These are phyloP conservation scores for Mycena belliarum DNA, from an alignment of 768 basidiomycete genomes.

Conservation along the genomic window DNA sequence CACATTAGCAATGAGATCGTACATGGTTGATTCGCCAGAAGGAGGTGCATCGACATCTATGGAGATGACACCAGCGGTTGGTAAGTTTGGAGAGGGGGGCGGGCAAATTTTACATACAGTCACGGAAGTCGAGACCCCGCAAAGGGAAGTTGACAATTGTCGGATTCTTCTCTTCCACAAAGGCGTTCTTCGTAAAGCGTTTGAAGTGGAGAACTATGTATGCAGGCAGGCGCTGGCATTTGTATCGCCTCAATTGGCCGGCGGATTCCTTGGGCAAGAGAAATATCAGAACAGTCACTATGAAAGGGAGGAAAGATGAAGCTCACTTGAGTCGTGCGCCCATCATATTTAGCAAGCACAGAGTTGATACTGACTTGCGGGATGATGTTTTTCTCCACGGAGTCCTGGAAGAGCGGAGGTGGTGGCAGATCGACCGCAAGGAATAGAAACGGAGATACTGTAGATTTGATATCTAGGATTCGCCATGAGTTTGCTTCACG, in stretches of 20 bases:
- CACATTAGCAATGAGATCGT: slow-evolving; percentile 95
- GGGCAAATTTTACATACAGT: slow-evolving; percentile 66
- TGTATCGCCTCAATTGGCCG: slow-evolving; percentile 85
- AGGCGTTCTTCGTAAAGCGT: slow-evolving; percentile 93
- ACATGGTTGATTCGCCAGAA: slow-evolving; percentile 63
- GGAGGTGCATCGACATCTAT: slow-evolving; percentile 82
- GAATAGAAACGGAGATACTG: slow-evolving; percentile 90
- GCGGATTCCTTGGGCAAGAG: slow-evolving; percentile 70
- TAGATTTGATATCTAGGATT: slow-evolving; percentile 76
- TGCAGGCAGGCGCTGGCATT: slow-evolving; percentile 84
- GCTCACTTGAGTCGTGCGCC: slow-evolving; percentile 80
- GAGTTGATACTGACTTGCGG: slow-evolving; percentile 93
- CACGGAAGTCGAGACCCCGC: slow-evolving; percentile 87
- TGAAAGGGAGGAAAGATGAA: slow-evolving; percentile 24
- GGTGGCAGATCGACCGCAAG: slow-evolving; percentile 95
- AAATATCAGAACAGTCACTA: slow-evolving; percentile 5
- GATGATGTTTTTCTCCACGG: slow-evolving; percentile 97
- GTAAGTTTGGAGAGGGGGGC: slow-evolving; percentile 24
- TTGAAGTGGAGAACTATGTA: slow-evolving; percentile 96
- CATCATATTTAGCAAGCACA: slow-evolving; percentile 93
- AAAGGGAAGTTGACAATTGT: slow-evolving; percentile 98
- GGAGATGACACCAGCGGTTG: slow-evolving; percentile 26
- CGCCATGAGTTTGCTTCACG: slow-evolving; percentile 10
- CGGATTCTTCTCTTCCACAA: slow-evolving; percentile 98
- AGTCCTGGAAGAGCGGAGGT: slow-evolving; percentile 95